Evolutionary conservation across 352 stramenopile genomes (phyloP).

Genomic region (Pythium scleroteichum): DNA sequence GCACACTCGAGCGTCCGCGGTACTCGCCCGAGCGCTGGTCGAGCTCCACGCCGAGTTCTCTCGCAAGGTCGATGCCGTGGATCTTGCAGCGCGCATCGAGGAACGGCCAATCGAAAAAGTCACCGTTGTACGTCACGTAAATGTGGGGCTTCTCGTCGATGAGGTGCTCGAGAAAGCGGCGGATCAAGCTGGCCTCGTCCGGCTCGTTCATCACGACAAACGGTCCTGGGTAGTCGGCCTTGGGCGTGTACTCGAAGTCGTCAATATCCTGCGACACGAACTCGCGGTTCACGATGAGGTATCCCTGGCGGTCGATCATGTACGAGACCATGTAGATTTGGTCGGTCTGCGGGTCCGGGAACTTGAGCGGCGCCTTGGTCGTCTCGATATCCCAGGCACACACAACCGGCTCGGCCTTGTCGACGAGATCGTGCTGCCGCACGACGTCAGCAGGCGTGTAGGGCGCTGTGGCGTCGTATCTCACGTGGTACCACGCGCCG

Average conservation of each 20-base stretch:
- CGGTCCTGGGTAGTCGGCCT: slow-evolving; percentile 85
- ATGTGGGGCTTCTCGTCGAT: slow-evolving; percentile 95
- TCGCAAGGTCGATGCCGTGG: slow-evolving; percentile 92
- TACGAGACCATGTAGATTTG: slow-evolving; percentile 98
- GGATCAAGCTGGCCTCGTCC: slow-evolving; percentile 81
- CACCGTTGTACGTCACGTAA: slow-evolving; percentile 99
- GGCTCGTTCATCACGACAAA: slow-evolving; percentile 98
- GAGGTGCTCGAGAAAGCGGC: slow-evolving; percentile 91
- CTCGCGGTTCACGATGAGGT: slow-evolving; percentile 96
- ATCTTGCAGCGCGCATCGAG: slow-evolving; percentile 91
- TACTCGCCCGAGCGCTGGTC: slow-evolving; percentile 89
- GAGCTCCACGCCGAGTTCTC: slow-evolving; percentile 84
- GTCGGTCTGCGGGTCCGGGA: slow-evolving; percentile 96
- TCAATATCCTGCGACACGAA: slow-evolving; percentile 97
- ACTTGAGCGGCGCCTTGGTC: slow-evolving; percentile 99
- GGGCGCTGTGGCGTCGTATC: slow-evolving; percentile 63
- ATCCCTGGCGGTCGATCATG: slow-evolving; percentile 96
- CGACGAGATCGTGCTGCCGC: slow-evolving; percentile 84
- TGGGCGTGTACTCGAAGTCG: slow-evolving; percentile 99
- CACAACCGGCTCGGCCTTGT: slow-evolving; percentile 93
- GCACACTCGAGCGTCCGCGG: slow-evolving; percentile 90
- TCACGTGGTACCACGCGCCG: slow-evolving; percentile 97
- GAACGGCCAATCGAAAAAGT: slow-evolving; percentile 99
- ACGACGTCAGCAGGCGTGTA: slow-evolving; percentile 55
- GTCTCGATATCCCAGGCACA: slow-evolving; percentile 99